phyloP scores from a whole-genome alignment of 805 yeast genomes.

The Candida ortonii region DNA sequence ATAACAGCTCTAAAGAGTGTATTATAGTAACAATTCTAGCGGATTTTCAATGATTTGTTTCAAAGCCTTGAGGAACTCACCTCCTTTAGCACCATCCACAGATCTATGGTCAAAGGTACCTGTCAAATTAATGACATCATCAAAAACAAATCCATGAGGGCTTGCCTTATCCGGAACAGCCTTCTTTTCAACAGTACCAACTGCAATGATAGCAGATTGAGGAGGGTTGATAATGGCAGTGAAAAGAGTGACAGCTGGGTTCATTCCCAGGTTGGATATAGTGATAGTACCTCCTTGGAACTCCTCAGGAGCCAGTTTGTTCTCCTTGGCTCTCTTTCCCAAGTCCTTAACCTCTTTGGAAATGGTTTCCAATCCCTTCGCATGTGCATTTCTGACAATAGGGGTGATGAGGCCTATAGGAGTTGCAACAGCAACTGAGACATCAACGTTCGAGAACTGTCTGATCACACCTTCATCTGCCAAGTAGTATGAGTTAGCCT shows the following conservation, averaged over 20 bases:
- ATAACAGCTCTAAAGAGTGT: no score
- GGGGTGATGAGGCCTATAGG: conserved; percentile 98
- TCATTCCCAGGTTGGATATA: conserved; percentile 98
- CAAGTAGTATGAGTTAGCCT: conserved; percentile 91
- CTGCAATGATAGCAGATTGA: conserved; percentile 89
- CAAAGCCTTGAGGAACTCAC: conserved; percentile 91
- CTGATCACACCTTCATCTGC: conserved; percentile 87
- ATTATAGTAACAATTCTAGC: conserved; percentile 81
- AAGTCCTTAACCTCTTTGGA: conserved; percentile 85
- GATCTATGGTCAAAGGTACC: conserved; percentile 98
- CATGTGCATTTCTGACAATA: conserved; percentile 82
- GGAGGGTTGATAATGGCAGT: conserved; percentile 99
- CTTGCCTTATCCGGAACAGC: conserved; percentile 91
- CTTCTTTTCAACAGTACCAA: conserved; percentile 88
- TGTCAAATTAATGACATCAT: conserved; percentile 85
- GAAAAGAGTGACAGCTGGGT: conserved; percentile 86
- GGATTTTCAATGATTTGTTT: conserved; percentile 94
- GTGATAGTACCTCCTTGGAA: conserved; percentile 99
- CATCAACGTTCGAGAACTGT: conserved; percentile 88
- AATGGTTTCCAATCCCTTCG: conserved; percentile 80
- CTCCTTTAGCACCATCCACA: conserved; percentile 97
- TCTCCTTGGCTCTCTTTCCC: conserved; percentile 93
- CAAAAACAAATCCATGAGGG: conserved; percentile 90
- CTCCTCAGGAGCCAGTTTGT: conserved; percentile 92
- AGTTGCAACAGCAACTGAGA: conserved; percentile 97